These are phyloP conservation scores for Syncephalis plumigaleata DNA, from an alignment of 371 early-diverging fungal genomes.

Conservation along the genomic window DNA sequence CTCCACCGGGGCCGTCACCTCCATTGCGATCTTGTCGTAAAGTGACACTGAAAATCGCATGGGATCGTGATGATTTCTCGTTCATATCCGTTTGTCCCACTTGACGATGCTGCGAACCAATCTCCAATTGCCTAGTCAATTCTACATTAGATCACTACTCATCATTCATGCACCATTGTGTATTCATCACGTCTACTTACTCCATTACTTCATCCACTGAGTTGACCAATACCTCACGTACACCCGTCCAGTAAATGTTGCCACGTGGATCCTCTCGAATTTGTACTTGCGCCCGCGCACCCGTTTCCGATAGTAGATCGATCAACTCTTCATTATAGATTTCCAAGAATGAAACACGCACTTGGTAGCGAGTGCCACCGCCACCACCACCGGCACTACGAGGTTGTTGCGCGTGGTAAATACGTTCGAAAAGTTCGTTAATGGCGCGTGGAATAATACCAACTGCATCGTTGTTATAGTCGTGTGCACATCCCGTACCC, in stretches of 20 bases:
- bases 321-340: constrained; percentile 97
- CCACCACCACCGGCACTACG: no score
- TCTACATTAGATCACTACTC: background rate
- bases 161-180: no score
- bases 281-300: constrained; percentile 45
- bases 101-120: constrained; percentile 68
- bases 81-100: constrained; percentile 97
- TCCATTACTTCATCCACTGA: constrained; percentile 62
- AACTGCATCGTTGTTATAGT: constrained; percentile 20
- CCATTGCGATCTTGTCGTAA: constrained; percentile 44
- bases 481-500: constrained; percentile 50
- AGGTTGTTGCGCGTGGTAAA: constrained; percentile 3
- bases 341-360: constrained; percentile 58
- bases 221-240: constrained; percentile 59
- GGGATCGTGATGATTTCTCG: constrained; percentile 85
- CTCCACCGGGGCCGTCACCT: constrained; percentile 41
- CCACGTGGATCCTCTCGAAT: constrained; percentile 89
- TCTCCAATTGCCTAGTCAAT: constrained; percentile 33
- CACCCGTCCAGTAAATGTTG: constrained; percentile 76
- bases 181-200: constrained; percentile 15
- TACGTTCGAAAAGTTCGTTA: constrained; percentile 44
- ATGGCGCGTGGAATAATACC: constrained; percentile 90
- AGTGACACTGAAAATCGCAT: constrained; percentile 94
- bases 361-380: constrained; percentile 8
- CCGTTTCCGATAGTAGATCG: constrained; percentile 55